Base-by-base conservation (phyloP, 768 basidiomycete genomes). In the Candolleomyces efflorescens region DNA sequence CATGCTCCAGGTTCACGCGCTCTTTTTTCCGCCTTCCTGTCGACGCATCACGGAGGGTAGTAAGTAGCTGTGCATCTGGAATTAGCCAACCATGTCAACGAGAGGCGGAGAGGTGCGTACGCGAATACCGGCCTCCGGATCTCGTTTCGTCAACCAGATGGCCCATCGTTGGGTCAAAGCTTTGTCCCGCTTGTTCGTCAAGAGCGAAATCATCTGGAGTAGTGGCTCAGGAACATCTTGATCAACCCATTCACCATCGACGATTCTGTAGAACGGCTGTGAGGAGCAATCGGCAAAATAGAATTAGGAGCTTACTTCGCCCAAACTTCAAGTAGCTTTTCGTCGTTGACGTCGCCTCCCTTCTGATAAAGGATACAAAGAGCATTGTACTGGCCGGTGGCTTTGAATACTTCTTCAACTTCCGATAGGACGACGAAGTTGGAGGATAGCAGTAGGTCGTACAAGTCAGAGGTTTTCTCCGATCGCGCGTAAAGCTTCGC, bases 61-160 rank as follows among this genome's bases (percentile, higher is more conserved):
- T 85, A 38, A 92, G 71, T 3, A 92, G 76, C 90, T 92, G 20
- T 20, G 22, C 23, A 23, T 18, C 18, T n/a, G 6, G 36, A 15
- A 24, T 23, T 24, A 32, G 26, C 9, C 15, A 38, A 49, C 10
- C 2, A 11, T 32, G 11, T 32, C 32, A 43, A 43, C 5, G 18
- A 12, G 5, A 4, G 39, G 15, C 26, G 11, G 32, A 27, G 27
- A 32, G 26, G 41, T 46, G 63, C 67, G 48, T 60, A 90, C 92
- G 75, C 85, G 84, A 23, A 97, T 69, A 3, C 87, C 92, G 45
- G 79, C 82, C 23, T 88, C 85, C 0, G 83, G 74, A 69, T 91
- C 85, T 38, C 80, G 79, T 62, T 80, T 82, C 2, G 85, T 79
- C 20, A 97, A 71, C 94, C 94, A 96, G 7, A 91, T 71, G 2